phyloP scores from a whole-genome alignment of 176 grass and related monocot genomes.

The Oryza meyeriana region DNA sequence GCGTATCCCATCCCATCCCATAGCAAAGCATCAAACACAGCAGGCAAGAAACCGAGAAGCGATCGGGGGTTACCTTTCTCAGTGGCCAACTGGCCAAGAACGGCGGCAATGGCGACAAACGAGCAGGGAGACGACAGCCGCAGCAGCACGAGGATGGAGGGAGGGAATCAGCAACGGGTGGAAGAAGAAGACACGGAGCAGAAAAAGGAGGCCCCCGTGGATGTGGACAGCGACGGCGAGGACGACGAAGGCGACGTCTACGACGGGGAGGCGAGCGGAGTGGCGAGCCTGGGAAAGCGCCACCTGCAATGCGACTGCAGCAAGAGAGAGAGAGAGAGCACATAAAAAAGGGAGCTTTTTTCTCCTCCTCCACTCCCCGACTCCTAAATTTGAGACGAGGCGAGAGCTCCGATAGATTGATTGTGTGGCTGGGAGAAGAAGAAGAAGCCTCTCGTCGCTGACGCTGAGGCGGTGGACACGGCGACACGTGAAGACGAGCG shows the following conservation, averaged over 20 bases:
- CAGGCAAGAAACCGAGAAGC: background rate
- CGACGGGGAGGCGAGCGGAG: slow-evolving; percentile 27
- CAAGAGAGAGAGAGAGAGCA: background rate
- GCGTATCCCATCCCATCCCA: background rate
- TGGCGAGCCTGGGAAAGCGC: slow-evolving; percentile 21
- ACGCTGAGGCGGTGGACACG: background rate
- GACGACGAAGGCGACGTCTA: slow-evolving; percentile 39
- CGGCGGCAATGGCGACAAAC: slow-evolving; percentile 24
- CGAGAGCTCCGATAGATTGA: background rate
- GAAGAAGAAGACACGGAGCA: background rate
- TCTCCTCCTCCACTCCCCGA: background rate
- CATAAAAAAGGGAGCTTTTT: slow-evolving; percentile 15
- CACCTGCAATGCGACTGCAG: slow-evolving; percentile 24
- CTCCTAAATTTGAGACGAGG: slow-evolving; percentile 25
- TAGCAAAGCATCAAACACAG: background rate
- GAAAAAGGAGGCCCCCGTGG: background rate
- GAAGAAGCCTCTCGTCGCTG: background rate
- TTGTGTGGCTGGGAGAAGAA: slow-evolving; percentile 24
- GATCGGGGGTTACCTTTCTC: background rate
- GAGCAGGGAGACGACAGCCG: background rate
- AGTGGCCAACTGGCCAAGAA: background rate
- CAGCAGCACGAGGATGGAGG: background rate
- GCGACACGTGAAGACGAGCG: slow-evolving; percentile 35
- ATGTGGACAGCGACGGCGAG: slow-evolving; percentile 12
- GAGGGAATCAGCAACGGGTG: background rate